Conservation (phyloP, 352 stramenopile genomes). For the Phytophthora pinifolia region DNA sequence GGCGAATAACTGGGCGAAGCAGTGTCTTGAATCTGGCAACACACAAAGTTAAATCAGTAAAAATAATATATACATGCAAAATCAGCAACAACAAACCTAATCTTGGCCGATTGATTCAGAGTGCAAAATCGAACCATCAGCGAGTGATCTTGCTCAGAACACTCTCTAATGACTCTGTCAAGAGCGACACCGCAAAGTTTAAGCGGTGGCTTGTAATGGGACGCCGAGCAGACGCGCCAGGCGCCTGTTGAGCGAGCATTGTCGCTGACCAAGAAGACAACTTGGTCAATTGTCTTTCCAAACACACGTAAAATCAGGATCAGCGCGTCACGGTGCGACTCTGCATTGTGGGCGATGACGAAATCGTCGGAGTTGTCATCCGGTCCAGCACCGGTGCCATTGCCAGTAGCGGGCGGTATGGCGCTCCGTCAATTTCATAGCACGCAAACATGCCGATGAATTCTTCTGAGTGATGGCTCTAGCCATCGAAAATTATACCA, state of each 20-base stretch:
- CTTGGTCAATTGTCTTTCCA: conserved; percentile 12
- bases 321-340: conserved; percentile 2
- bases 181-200: conserved; percentile 6
- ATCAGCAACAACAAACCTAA: conserved; percentile 1
- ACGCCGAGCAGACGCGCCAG: neutral
- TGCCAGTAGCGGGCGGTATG: neutral
- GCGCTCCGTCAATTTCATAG: conserved; percentile 3
- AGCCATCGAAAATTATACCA: no score
- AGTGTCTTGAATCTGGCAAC: conserved; percentile 5
- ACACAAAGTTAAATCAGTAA: neutral
- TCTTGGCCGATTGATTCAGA: conserved; percentile 5
- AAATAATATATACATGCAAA: neutral
- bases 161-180: neutral
- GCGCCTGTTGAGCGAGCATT: conserved; percentile 8
- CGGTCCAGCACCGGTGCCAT: conserved; percentile 5
- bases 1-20: neutral
- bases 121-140: conserved; percentile 9
- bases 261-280: conserved; percentile 13
- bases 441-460: conserved; percentile 9
- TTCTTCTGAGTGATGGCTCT: neutral
- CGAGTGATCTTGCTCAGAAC: neutral
- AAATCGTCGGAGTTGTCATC: neutral
- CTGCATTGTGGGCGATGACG: conserved; percentile 4
- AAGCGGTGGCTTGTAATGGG: conserved; percentile 5
- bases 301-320: conserved; percentile 2